Evolutionary conservation across 2,329 filamentous ascomycete genomes (phyloP).

Genomic region (Parastagonospora avenae): DNA sequence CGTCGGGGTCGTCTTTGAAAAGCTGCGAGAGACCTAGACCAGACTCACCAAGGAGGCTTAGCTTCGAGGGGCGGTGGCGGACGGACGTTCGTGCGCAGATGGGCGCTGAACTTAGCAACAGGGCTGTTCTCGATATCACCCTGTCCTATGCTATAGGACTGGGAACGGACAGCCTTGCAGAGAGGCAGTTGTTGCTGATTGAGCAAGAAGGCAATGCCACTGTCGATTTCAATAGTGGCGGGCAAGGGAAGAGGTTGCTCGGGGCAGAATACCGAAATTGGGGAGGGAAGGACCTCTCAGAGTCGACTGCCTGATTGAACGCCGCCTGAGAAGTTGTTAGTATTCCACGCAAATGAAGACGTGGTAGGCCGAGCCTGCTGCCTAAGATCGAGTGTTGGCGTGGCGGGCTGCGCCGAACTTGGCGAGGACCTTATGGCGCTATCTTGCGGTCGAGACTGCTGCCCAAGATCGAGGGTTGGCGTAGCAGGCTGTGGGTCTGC

Average conservation of each 20-base stretch:
- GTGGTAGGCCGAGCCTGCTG: slow-evolving; percentile 48
- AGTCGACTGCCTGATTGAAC: slow-evolving; percentile 31
- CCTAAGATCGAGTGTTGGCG: slow-evolving; percentile 70
- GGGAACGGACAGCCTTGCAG: slow-evolving; percentile 50
- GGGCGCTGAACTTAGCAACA: slow-evolving; percentile 58
- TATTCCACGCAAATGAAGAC: slow-evolving; percentile 52
- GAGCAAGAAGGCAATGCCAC: too few species aligned
- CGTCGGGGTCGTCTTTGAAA: slow-evolving; percentile 57
- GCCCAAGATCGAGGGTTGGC: slow-evolving; percentile 68
- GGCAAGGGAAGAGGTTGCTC: slow-evolving; percentile 32
- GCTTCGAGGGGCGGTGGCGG: slow-evolving; percentile 80
- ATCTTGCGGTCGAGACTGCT: slow-evolving; percentile 41
- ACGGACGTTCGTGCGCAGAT: slow-evolving; percentile 56
- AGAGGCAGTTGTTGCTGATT: too few species aligned
- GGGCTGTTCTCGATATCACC: slow-evolving; percentile 62
- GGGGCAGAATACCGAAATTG: slow-evolving; percentile 34
- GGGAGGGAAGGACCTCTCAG: slow-evolving; percentile 42
- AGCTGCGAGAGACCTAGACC: slow-evolving; percentile 37
- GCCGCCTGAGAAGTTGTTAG: slow-evolving; percentile 36
- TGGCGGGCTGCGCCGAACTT: slow-evolving; percentile 66
- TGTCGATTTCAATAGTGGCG: slow-evolving; percentile 3
- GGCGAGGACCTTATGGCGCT: too few species aligned
- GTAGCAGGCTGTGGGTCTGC: slow-evolving; percentile 81
- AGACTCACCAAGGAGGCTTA: slow-evolving; percentile 72
- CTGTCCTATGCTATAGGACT: slow-evolving; percentile 95